These are phyloP conservation scores for Blastobotrys elegans DNA, from an alignment of 1,139 yeast species.

Conservation along the genomic window DNA sequence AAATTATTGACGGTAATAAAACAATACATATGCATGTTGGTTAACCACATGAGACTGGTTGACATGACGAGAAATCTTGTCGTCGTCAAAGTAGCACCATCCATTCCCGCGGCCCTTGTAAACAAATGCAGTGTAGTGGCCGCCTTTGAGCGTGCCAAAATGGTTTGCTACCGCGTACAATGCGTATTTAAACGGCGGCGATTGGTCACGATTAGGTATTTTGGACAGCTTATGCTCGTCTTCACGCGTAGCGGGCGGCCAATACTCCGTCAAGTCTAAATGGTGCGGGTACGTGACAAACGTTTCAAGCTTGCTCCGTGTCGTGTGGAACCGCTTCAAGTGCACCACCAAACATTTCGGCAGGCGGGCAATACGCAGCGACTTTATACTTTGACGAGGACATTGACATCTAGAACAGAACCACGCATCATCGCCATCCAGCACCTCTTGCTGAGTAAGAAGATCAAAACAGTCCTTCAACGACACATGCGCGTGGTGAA, in stretches of 20 bases:
- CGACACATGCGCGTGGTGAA: constrained; percentile 34
- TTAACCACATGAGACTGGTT: constrained; percentile 42
- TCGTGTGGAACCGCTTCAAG: constrained; percentile 61
- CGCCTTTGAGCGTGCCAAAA: constrained; percentile 74
- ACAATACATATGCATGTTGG: constrained; percentile 70
- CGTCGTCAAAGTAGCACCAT: constrained; percentile 80
- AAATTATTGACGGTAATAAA: constrained; percentile 37
- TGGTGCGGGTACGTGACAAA: constrained; percentile 54
- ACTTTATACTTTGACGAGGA: constrained; percentile 62
- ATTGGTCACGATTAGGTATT: constrained; percentile 68
- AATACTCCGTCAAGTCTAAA: constrained; percentile 67
- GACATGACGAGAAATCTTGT: constrained; percentile 46
- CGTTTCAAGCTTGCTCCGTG: constrained; percentile 51
- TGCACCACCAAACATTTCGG: constrained; percentile 72
- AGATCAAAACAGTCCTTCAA: constrained; percentile 65
- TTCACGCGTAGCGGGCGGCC: constrained; percentile 50
- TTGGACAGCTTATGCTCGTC: constrained; percentile 40
- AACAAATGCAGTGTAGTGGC: constrained; percentile 88
- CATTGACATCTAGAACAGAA: constrained; percentile 75
- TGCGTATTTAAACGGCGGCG: constrained; percentile 73
- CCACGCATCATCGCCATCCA: constrained; percentile 87
- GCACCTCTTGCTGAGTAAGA: constrained; percentile 59
- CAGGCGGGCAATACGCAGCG: constrained; percentile 61
- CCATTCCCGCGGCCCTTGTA: constrained; percentile 52
- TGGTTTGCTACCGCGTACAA: constrained; percentile 89